Percentiles rank a stretch among this genome's conserved stretches.
Evolutionary conservation across 163 green algal genomes (phyloP).

Genomic region (Scenedesmus sp.): DNA sequence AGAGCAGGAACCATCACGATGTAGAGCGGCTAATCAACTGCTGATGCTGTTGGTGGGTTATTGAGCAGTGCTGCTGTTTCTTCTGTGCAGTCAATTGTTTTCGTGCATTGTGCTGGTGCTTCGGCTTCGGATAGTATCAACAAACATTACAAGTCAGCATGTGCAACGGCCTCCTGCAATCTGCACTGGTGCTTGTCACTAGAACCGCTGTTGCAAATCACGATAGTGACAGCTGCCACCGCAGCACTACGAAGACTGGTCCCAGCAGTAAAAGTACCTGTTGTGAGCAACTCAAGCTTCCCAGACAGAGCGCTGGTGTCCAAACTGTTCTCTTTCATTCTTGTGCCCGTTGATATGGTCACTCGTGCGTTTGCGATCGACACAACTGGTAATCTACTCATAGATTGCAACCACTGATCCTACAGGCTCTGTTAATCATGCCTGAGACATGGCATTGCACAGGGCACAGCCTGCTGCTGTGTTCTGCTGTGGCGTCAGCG

Average conservation of each 20-base stretch:
- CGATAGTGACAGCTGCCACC: neutral
- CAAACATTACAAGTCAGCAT: neutral
- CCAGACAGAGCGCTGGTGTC: neutral
- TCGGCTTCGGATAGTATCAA: neutral
- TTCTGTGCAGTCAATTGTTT: neutral
- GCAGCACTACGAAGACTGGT: neutral
- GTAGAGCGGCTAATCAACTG: neutral
- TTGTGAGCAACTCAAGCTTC: neutral
- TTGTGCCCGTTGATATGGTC: neutral
- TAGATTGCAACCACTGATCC: neutral
- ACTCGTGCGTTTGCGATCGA: neutral
- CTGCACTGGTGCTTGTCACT: neutral
- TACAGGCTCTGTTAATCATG: neutral
- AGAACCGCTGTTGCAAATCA: neutral
- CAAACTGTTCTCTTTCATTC: neutral
- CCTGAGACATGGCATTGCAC: neutral
- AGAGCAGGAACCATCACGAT: neutral
- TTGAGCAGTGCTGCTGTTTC: neutral
- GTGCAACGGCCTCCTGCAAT: neutral
- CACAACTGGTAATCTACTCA: neutral
- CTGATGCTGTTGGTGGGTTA: neutral
- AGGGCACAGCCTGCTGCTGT: slow-evolving; percentile 1
- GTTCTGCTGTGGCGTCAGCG: neutral
- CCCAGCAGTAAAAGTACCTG: neutral
- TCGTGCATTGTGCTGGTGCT: neutral